phyloP scores from a whole-genome alignment of 768 basidiomycete species.

The Kwoniella dendrophila region DNA sequence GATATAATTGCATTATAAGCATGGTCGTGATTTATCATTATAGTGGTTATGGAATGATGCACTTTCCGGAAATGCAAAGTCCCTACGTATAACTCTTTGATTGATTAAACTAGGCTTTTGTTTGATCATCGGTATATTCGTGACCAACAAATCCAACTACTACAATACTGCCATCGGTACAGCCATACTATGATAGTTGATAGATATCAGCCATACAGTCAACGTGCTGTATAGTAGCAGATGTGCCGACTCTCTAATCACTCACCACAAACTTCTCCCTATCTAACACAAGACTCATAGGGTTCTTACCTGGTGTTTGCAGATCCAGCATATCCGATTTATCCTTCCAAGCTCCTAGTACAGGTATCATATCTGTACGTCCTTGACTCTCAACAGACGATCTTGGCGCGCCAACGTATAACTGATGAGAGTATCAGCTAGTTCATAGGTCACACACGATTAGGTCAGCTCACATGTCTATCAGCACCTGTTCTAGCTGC shows the following conservation, averaged over 20 bases:
- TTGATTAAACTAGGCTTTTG: neutral
- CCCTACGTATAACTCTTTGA: too few relatives aligned
- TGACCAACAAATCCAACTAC: slow-evolving; percentile 11
- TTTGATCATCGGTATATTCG: neutral
- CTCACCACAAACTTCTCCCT: slow-evolving; percentile 84
- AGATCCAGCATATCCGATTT: slow-evolving; percentile 61
- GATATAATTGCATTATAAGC: too few relatives aligned
- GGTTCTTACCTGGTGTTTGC: slow-evolving; percentile 87
- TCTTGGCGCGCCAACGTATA: slow-evolving; percentile 37
- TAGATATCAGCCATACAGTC: too few relatives aligned
- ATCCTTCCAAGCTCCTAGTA: slow-evolving; percentile 75
- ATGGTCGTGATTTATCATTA: too few relatives aligned
- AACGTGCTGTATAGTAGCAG: too few relatives aligned
- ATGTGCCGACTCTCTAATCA: too few relatives aligned
- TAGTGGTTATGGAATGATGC: too few relatives aligned
- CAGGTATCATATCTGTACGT: slow-evolving; percentile 61
- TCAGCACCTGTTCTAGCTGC: slow-evolving; percentile 80
- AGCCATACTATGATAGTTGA: slow-evolving; percentile 13
- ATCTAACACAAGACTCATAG: slow-evolving; percentile 89
- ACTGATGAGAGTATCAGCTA: slow-evolving; percentile 4
- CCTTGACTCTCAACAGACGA: slow-evolving; percentile 34
- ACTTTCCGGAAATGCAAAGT: too few relatives aligned
- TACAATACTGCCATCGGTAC: slow-evolving; percentile 22
- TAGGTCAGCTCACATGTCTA: slow-evolving; percentile 65
- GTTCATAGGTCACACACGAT: slow-evolving; percentile 2